Percentiles rank a stretch among this genome's conserved stretches.
Evolutionary conservation across 1,139 yeast species (phyloP).

Genomic region (Scheffersomyces cryptocercus): DNA sequence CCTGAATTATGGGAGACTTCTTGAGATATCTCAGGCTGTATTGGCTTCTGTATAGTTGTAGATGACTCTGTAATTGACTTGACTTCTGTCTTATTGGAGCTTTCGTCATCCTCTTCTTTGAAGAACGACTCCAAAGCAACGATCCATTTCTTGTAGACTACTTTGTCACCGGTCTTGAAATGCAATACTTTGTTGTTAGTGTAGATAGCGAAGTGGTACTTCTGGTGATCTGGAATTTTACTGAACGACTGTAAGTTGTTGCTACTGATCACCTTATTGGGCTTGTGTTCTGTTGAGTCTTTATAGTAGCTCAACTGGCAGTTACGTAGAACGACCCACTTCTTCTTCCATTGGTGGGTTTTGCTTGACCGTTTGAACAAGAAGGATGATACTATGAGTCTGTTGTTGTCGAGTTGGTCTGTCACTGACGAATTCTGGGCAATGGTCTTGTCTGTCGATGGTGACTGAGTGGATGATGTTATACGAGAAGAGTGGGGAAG

Average conservation of each 20-base stretch:
- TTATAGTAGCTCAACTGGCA: constrained; percentile 60
- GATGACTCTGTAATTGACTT: neutral
- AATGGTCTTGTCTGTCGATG: neutral
- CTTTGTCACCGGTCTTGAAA: constrained; percentile 36
- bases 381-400: constrained; percentile 9
- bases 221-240: constrained; percentile 33
- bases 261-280: constrained; percentile 44
- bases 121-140: constrained; percentile 30
- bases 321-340: constrained; percentile 61
- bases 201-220: constrained; percentile 44
- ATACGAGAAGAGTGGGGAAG: neutral
- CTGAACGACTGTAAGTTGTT: constrained; percentile 21
- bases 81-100: neutral
- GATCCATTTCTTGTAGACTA: constrained; percentile 45
- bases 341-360: constrained; percentile 45
- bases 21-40: constrained; percentile 1
- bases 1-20: neutral
- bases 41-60: neutral
- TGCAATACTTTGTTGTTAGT: constrained; percentile 42
- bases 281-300: constrained; percentile 57
- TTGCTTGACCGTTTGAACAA: constrained; percentile 23
- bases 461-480: constrained; percentile 1
- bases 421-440: neutral
- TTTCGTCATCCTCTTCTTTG: constrained; percentile 6
- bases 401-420: constrained; percentile 4